These are phyloP conservation scores for Vachellia pachyceras DNA, from an alignment of 306 rosid genomes.

Conservation along the genomic window DNA sequence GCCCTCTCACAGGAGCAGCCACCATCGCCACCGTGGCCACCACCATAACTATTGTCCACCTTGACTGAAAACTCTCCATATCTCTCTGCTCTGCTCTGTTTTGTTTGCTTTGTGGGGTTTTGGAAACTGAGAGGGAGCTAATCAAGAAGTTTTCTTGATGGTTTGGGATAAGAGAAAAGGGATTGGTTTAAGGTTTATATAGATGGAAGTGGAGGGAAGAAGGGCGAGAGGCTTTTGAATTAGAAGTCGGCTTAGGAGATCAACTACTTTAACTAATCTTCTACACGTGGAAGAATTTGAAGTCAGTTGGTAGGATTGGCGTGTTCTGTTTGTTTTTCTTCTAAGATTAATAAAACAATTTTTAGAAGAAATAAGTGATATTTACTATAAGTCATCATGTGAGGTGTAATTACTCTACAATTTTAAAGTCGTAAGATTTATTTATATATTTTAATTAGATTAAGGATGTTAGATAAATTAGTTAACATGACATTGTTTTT, in stretches of 20 bases:
- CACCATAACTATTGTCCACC: constrained; percentile 28
- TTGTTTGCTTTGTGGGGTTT: background rate
- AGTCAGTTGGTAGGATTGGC: constrained; percentile 27
- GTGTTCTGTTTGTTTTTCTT: background rate
- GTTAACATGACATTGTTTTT: no score
- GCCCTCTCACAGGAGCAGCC: constrained; percentile 49
- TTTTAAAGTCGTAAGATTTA: no score
- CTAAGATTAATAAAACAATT: no score
- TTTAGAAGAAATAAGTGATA: no score
- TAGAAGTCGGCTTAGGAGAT: constrained; percentile 68
- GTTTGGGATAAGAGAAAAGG: background rate
- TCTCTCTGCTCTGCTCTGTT: no score
- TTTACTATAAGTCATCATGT: no score
- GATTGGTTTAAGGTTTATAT: constrained; percentile 46
- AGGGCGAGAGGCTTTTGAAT: constrained; percentile 26
- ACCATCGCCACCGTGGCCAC: constrained; percentile 42
- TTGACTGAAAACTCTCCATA: constrained; percentile 38
- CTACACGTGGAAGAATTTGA: constrained; percentile 20
- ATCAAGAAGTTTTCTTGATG: constrained; percentile 16
- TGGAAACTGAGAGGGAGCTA: background rate
- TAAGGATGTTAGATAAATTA: no score
- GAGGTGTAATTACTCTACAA: no score
- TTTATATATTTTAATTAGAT: no score
- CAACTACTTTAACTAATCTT: constrained; percentile 66
- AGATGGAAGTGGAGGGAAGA: constrained; percentile 41